Evolutionary conservation across 2,329 filamentous ascomycete genomes (phyloP), one percentile per base, ranked within the genome.

Genomic region (Ophioceras dolichostomum): DNA sequence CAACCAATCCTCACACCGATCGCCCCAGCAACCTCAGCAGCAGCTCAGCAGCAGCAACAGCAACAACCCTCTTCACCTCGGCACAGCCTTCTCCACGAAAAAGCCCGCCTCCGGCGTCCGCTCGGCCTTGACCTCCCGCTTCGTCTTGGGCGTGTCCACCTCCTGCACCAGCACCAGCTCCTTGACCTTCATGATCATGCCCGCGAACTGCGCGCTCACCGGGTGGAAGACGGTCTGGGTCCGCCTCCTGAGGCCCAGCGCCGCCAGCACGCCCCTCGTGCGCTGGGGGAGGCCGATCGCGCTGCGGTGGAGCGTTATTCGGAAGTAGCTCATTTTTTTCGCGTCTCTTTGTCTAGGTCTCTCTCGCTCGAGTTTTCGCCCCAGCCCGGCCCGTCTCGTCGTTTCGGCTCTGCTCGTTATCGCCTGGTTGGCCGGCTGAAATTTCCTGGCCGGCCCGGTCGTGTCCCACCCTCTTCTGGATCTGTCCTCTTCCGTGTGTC

Each of bases 161-260:
- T 94, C 87, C 47, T 77, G 67, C 26, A 94, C 86, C 38, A 75
- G 69, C 32, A 95, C 84, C 44, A 95, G 67, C 63, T 95, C 88
- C 67, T 95, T 95, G 49, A 95, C 86, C 60, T 82, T 81, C 69
- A 95, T 81, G 53, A 95, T 85, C 66, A 93, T 86, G 55, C 88
- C 88, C 9, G 88, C 88, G 43, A 85, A 77, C 47, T 86, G 78
- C 30, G 79, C 76, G 43, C 73, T 73, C 43, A 94, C 86, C 27
- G 84, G 83, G 60, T 94, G 82, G 68, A 93, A 94, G 51, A 94
- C 88, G 38, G 83, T 89, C 53, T 79, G 79, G 71, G 80, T 79
- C 51, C 88, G 83, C 57, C 83, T 84, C 51, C 79, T 83, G 45
- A 95, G 75, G 39, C 88, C 88, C 42, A 95, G 81, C 14, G 88